These are phyloP conservation scores for Papiliotrema terrestris DNA, from an alignment of 1,284 basidiomycete species.

Conservation along the genomic window DNA sequence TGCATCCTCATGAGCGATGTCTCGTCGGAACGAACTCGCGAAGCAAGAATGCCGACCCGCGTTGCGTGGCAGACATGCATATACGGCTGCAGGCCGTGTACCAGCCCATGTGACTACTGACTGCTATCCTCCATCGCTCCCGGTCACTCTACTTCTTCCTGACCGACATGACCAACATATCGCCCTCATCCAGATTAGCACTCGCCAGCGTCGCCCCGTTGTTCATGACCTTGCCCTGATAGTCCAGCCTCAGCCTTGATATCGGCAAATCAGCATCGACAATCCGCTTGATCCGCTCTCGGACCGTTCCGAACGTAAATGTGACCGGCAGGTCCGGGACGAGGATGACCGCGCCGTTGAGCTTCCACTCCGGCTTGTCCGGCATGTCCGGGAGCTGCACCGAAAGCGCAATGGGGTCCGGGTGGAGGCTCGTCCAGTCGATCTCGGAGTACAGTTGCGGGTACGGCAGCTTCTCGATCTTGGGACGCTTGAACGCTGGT, in stretches of 20 bases:
- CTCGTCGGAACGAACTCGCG: too few relatives aligned
- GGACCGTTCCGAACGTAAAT: conserved; percentile 74
- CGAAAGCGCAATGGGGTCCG: conserved; percentile 76
- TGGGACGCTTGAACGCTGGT: conserved; percentile 64
- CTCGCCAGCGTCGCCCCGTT: conserved; percentile 77
- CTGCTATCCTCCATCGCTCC: neutral
- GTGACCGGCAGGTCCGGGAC: conserved; percentile 77
- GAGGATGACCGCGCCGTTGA: conserved; percentile 71
- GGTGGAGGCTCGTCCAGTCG: conserved; percentile 85
- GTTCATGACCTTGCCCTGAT: conserved; percentile 74
- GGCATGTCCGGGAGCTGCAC: conserved; percentile 74
- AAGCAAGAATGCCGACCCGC: too few relatives aligned
- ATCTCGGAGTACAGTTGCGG: conserved; percentile 64
- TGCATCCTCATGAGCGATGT: too few relatives aligned
- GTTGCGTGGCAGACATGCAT: neutral
- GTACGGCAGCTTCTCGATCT: conserved; percentile 72
- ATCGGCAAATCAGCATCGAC: conserved; percentile 72
- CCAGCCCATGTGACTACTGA: too few relatives aligned
- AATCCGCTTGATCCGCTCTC: conserved; percentile 75
- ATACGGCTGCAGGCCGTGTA: too few relatives aligned
- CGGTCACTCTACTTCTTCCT: conserved; percentile 55
- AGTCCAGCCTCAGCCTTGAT: conserved; percentile 72
- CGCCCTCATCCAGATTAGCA: conserved; percentile 86
- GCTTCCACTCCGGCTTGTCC: conserved; percentile 84
- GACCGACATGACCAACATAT: conserved; percentile 68